Base-by-base conservation (phyloP, 2,329 filamentous ascomycete genomes). In the Colletotrichum tropicicola region DNA sequence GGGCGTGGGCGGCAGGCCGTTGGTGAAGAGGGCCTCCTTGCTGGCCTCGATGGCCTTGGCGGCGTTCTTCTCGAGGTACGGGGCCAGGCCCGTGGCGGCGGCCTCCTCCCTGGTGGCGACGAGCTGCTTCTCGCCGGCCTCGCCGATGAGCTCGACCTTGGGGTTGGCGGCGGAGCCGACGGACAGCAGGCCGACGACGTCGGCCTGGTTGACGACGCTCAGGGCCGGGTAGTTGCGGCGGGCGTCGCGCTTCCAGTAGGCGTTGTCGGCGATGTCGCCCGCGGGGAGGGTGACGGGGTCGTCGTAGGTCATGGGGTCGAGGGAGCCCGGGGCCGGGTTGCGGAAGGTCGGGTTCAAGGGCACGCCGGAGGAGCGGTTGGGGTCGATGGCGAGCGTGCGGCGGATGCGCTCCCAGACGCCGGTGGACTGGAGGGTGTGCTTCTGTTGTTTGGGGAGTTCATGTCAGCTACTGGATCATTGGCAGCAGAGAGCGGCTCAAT, bases 261-360 rank as follows among this genome's bases (percentile, higher is more conserved):
- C 89, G 82, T 97, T 97, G 78, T 95, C 92, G 73, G 93, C 93
- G 72, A 97, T 90, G 77, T 97, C 93, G 70, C 87, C 92, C 2
- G 93, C 92, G n/a, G 93, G 93, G 0, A 91, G 65, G 13, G 93
- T 97, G 65, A 95, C 91, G 21, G 92, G 92, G 77, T 97, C 93
- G 77, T 92, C 88, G 82, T 95, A 96, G 65, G 79, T 79, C 61
- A 86, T 81, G 35, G 93, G 92, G 73, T 93, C 89, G 73, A 88
- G 83, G 70, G 83, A 85, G 69, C 92, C 93, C 9, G 92, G 96
- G 52, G 94, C 81, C 65, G 96, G 96, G 80, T 92, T 91, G 72
- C 96, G 94, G 87, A 88, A 98, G 83, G 94, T 91, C 41, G 94
- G 90, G 86, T 98, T 98, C 73, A 99, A 83, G 48, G 96, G 96